Evolutionary conservation across 2,329 filamentous ascomycete species (phyloP).

Genomic region (Ascochyta clinopodiicola): DNA sequence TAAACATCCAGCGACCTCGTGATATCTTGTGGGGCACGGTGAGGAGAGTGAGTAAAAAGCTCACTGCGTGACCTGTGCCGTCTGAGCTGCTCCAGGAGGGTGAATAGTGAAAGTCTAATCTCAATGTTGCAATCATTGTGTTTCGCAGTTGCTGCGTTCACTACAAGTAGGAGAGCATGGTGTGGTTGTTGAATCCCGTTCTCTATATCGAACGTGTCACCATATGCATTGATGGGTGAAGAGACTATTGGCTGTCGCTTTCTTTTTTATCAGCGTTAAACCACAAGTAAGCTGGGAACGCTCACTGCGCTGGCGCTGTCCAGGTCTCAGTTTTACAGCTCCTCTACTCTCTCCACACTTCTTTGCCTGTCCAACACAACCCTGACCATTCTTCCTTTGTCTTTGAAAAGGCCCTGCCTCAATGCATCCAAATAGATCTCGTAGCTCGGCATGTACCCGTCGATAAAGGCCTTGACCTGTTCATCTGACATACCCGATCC

Average conservation of each 20-base stretch:
- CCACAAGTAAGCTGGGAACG: neutral
- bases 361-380: constrained; percentile 58
- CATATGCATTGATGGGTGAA: too few species aligned
- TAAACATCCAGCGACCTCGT: neutral
- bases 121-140: too few species aligned
- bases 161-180: neutral
- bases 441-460: constrained; percentile 65
- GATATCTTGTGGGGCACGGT: too few species aligned
- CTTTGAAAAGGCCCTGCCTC: constrained; percentile 56
- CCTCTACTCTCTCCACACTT: constrained; percentile 48
- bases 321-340: constrained; percentile 21
- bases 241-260: neutral
- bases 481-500: constrained; percentile 84
- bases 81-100: neutral
- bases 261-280: neutral
- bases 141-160: neutral
- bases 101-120: neutral
- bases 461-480: constrained; percentile 77
- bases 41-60: neutral
- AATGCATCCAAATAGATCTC: constrained; percentile 61
- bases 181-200: too few species aligned
- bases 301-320: neutral
- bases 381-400: constrained; percentile 57
- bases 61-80: neutral
- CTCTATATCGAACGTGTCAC: too few species aligned